Evolutionary conservation across 208 protist genomes (phyloP).

Genomic region (Trypanosoma vivax): DNA sequence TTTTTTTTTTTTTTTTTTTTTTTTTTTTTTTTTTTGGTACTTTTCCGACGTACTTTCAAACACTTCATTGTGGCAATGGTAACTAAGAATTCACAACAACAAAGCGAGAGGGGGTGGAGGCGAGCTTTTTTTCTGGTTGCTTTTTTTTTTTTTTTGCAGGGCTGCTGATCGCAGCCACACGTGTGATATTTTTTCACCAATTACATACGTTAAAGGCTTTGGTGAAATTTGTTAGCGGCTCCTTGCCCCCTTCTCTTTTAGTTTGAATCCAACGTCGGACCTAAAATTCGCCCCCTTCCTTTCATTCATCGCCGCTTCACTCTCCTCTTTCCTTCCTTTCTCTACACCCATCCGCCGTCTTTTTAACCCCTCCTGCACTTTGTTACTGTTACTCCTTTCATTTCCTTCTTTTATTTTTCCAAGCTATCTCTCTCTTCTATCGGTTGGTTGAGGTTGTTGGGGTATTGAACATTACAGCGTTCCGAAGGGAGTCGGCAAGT

Average conservation of each 20-base stretch:
- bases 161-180: too few species aligned
- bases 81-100: neutral
- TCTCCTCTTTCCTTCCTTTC: constrained; percentile 12
- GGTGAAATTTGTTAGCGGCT: too few species aligned
- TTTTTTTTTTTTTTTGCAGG: too few species aligned
- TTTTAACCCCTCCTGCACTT: neutral
- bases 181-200: too few species aligned
- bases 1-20: constrained; percentile 22
- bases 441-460: neutral
- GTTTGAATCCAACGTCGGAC: too few species aligned
- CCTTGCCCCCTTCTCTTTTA: too few species aligned
- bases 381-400: constrained; percentile 1
- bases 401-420: neutral
- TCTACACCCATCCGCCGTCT: neutral
- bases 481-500: too few species aligned
- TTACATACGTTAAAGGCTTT: too few species aligned
- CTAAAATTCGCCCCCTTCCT: too few species aligned
- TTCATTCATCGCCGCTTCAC: too few species aligned
- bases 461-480: too few species aligned
- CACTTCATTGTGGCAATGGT: neutral
- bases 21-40: constrained; percentile 3
- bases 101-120: neutral
- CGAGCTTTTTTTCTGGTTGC: too few species aligned
- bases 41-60: neutral
- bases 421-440: neutral